phyloP scores from a whole-genome alignment of 129 eudicot genomes.

The Flaveria sonorensis region DNA sequence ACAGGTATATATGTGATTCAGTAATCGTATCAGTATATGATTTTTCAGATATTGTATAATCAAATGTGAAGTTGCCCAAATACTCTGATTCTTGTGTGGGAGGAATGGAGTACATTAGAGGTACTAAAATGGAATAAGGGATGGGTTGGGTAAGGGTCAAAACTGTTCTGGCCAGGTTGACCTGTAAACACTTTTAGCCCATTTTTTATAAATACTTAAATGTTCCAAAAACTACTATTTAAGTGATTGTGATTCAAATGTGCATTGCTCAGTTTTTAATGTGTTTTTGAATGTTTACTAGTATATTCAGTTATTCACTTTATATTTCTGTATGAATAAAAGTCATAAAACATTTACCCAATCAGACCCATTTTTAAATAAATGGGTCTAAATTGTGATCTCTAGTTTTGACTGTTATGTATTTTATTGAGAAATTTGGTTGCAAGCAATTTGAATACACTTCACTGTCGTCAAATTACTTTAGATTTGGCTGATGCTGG shows the following conservation, averaged over 20 bases:
- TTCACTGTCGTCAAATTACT: background rate
- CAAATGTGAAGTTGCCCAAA: background rate
- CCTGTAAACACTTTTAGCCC: background rate
- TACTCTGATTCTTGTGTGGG: background rate
- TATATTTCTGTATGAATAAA: too few relatives aligned
- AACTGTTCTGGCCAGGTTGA: background rate
- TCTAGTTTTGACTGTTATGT: background rate
- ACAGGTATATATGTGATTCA: constrained; percentile 43
- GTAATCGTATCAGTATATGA: constrained; percentile 6
- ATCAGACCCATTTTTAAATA: background rate
- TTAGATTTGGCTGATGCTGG: constrained; percentile 39
- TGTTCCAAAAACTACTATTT: background rate
- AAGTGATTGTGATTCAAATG: too few relatives aligned
- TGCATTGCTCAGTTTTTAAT: too few relatives aligned
- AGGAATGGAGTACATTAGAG: background rate
- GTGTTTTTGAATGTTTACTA: too few relatives aligned
- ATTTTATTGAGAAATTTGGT: background rate
- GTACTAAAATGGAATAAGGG: background rate
- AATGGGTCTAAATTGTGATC: background rate
- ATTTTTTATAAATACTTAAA: background rate
- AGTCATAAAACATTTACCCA: background rate
- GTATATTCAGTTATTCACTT: too few relatives aligned
- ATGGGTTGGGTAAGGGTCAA: background rate
- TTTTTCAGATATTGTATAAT: constrained; percentile 10
- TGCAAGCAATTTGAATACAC: constrained; percentile 10